phyloP scores from a whole-genome alignment of 345 rosid species.

The Streptanthus diversifolius region DNA sequence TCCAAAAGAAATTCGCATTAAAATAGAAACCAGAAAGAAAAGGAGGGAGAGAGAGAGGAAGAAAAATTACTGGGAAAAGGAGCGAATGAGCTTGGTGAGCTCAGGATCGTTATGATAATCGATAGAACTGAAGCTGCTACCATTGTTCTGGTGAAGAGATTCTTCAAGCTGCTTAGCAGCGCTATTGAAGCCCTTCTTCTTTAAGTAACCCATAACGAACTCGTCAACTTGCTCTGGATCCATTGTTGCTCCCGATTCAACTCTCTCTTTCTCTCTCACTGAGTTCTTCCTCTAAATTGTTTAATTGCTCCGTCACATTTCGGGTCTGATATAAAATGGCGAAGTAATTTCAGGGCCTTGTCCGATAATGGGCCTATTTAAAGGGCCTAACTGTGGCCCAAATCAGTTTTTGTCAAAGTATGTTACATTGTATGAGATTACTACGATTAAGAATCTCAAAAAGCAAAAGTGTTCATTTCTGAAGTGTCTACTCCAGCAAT shows the following conservation, averaged over 20 bases:
- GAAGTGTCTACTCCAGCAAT: slow-evolving; percentile 29
- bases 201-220: slow-evolving; percentile 68
- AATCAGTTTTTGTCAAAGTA: neutral
- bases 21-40: neutral
- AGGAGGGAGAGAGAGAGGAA: neutral
- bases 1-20: neutral
- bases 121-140: slow-evolving; percentile 32
- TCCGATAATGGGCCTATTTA: neutral
- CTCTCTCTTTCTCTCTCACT: slow-evolving; percentile 12
- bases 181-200: slow-evolving; percentile 84
- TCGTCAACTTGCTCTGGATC: slow-evolving; percentile 51
- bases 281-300: neutral
- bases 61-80: slow-evolving; percentile 57
- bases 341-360: neutral
- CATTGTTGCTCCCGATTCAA: slow-evolving; percentile 36
- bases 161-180: slow-evolving; percentile 43
- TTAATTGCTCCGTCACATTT: neutral
- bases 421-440: no score
- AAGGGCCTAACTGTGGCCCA: neutral
- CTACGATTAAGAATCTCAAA: no score
- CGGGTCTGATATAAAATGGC: neutral
- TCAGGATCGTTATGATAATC: slow-evolving; percentile 65
- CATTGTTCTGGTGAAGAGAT: slow-evolving; percentile 55
- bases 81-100: slow-evolving; percentile 64
- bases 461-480: no score